phyloP scores from a whole-genome alignment of 768 basidiomycete species.

The Chlorophyllum brunneum region DNA sequence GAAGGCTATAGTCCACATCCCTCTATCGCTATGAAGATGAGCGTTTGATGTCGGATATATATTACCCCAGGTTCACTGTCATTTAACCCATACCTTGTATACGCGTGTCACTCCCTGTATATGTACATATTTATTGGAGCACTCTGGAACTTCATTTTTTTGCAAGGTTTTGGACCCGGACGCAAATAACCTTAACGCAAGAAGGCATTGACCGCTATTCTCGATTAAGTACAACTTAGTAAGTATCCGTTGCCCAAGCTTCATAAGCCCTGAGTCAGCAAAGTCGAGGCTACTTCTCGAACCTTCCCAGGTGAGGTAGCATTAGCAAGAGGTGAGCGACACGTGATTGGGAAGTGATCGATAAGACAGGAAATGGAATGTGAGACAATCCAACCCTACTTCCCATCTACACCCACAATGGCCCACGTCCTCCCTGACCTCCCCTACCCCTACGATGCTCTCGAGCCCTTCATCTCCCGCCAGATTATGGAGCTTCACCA shows the following conservation, averaged over 20 bases:
- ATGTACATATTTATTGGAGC: too few species aligned
- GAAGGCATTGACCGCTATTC: too few species aligned
- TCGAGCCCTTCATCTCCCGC: conserved; percentile 88
- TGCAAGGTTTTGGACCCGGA: too few species aligned
- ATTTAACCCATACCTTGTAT: background rate
- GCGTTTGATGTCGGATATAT: conserved; percentile 37
- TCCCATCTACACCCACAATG: conserved; percentile 15
- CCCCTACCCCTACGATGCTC: conserved; percentile 72
- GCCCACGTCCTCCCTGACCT: conserved; percentile 52
- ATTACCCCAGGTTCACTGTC: background rate
- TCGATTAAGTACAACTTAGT: too few species aligned
- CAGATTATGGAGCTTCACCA: conserved; percentile 96
- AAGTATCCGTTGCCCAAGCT: too few species aligned
- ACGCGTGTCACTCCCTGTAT: too few species aligned
- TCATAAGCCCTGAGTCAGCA: conserved; percentile 7
- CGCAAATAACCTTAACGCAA: too few species aligned
- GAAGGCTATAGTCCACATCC: conserved; percentile 85
- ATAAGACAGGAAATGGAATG: conserved; percentile 2
- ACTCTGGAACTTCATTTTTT: too few species aligned
- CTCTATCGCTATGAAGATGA: conserved; percentile 94
- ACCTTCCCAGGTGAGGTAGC: background rate
- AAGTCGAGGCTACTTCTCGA: background rate
- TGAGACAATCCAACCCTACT: background rate
- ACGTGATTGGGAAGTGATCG: conserved; percentile 7
- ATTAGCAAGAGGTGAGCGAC: background rate